Conservation (phyloP, 192 early-diverging fungal species). For the Podila epicladia region DNA sequence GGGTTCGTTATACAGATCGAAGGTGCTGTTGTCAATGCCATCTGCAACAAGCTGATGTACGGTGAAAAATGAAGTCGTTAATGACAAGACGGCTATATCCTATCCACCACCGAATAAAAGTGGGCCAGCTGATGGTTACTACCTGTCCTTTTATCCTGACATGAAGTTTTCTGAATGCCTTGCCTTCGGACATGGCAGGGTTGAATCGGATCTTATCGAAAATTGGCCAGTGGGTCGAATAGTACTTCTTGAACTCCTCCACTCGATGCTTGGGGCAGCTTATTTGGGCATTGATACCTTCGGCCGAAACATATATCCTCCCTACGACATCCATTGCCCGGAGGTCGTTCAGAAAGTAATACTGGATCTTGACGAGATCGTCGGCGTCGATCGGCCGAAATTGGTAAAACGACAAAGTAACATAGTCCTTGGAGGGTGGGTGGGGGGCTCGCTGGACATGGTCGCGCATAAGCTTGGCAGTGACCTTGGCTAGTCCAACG, state of each 20-base stretch:
- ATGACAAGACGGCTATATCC: background rate
- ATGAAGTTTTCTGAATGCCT: slow-evolving; percentile 72
- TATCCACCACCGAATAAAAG: background rate
- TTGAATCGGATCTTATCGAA: slow-evolving; percentile 67
- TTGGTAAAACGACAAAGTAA: slow-evolving; percentile 66
- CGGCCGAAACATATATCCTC: slow-evolving; percentile 75
- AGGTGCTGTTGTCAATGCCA: slow-evolving; percentile 59
- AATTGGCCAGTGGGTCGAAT: slow-evolving; percentile 45
- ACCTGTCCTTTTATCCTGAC: slow-evolving; percentile 73
- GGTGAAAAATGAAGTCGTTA: background rate
- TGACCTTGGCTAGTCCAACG: slow-evolving; percentile 5
- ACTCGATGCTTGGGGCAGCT: slow-evolving; percentile 67
- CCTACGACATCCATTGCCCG: slow-evolving; percentile 68
- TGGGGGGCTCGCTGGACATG: slow-evolving; percentile 27
- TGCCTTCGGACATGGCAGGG: slow-evolving; percentile 68
- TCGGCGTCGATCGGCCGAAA: slow-evolving; percentile 47
- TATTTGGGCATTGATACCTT: slow-evolving; percentile 87
- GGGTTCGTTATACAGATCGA: slow-evolving; percentile 69
- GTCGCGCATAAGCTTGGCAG: slow-evolving; percentile 23
- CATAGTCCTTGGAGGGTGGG: slow-evolving; percentile 35
- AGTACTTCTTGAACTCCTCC: slow-evolving; percentile 61
- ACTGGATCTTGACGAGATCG: slow-evolving; percentile 44
- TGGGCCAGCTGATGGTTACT: background rate
- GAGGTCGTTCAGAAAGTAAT: slow-evolving; percentile 53
- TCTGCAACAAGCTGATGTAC: slow-evolving; percentile 64